Base-by-base conservation (phyloP, 805 yeast genomes). In the Pichia nakasei region DNA sequence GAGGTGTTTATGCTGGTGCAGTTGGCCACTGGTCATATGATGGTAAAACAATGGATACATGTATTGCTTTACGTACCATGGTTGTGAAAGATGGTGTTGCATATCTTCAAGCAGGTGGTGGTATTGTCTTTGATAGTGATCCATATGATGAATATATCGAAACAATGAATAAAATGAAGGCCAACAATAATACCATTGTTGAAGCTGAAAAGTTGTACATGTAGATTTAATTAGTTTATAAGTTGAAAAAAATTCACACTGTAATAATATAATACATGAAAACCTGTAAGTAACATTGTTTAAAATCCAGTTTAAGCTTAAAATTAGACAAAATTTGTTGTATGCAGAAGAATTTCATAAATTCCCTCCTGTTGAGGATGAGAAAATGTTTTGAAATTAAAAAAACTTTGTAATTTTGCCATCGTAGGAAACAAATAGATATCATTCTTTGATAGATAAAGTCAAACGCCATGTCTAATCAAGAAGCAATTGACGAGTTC, bases 1-100 rank as follows among this genome's bases (percentile, higher is more conserved):
- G 98, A 59, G 98, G 97, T 38, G 89, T 91, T 9, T 93, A 93
- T 59, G 98, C 99, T 0, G 98, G 98, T 49, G 98, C 98, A 2
- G 97, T 93, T 18, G 98, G 99, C 8, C 84, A 85, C 61, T 93
- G 97, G 96, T 88, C 96, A 1, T 93, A 89, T 60, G 96, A 88
- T 57, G 87, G 91, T n/a, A 78, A 76, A 54, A 75, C 87, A 24
- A 91, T 93, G 97, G 95, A 93, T 59, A 93, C 97, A 1, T 93
- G 98, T 66, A 93, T 93, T 61, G 98, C 98, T 0, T 70, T 93
- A 55, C 78, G 99, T 66, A 93, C 99, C 0, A 91, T 93, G 98
- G 88, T 93, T 37, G 82, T 76, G 59, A 93, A 93, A 60, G 86
- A 91, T 53, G 91, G 89, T 22, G 70, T 76, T 42, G 97, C 96